Percentiles rank a stretch among this genome's conserved stretches.
Evolutionary conservation across 129 eudicot species (phyloP).

Genomic region (Ambrosia trifida): DNA sequence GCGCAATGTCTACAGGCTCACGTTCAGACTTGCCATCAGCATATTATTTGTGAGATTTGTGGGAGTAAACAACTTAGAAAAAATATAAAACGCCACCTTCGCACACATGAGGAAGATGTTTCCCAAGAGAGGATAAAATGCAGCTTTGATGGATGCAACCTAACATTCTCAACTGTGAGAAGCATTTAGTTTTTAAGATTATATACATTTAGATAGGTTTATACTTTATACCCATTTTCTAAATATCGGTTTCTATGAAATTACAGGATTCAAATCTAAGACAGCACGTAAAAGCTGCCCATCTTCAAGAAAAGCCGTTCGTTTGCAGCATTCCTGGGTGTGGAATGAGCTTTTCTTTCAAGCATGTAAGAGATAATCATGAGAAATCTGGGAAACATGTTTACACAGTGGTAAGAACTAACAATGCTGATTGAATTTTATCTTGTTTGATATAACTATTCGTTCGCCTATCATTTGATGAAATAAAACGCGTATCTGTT

Average conservation of each 20-base stretch:
- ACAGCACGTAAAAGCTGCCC: conserved; percentile 74
- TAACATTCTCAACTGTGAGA: conserved; percentile 72
- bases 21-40: conserved; percentile 59
- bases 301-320: conserved; percentile 58
- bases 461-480: neutral
- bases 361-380: conserved; percentile 84
- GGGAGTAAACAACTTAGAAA: conserved; percentile 81
- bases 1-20: conserved; percentile 64
- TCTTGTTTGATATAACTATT: neutral
- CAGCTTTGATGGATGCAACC: conserved; percentile 53
- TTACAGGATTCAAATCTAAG: conserved; percentile 71
- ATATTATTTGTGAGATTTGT: conserved; percentile 67
- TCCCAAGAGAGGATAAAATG: conserved; percentile 51
- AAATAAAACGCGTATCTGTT: neutral
- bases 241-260: neutral
- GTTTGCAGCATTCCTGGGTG: conserved; percentile 69
- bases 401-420: conserved; percentile 49
- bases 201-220: neutral
- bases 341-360: conserved; percentile 72
- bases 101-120: conserved; percentile 51
- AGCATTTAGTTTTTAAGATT: neutral
- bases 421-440: neutral
- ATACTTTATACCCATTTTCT: neutral
- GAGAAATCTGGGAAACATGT: conserved; percentile 73
- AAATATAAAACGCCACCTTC: conserved; percentile 75